Base-by-base conservation (phyloP, 164 flowering plant genomes). In the Santalum album region DNA sequence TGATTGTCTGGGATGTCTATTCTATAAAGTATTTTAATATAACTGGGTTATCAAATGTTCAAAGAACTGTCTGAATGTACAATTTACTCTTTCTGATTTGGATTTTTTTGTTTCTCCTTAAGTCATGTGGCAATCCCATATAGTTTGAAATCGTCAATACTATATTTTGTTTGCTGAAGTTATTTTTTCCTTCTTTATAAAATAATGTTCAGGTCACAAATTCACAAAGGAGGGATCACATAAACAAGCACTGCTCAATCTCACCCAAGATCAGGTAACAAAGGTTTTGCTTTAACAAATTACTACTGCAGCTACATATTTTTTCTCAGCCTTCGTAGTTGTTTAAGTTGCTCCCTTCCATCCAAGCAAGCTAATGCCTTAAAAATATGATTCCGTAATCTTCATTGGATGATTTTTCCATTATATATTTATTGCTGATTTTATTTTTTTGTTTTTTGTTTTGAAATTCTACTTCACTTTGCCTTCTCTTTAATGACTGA, bases 191-290 rank as follows among this genome's bases (percentile, higher is more conserved):
- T 19, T n/a, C 9, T 55, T n/a, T 29, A 1, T 53, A 25, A 1
- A 12, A 40, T 44, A n/a, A 45, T 25, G 32, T 60, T 55, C 62
- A 84, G 87, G 80, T 58, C 92, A 80, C 56, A 80, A 67, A 55
- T 60, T 74, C 56, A 80, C 78, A 35, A 82, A 75, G 60, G 86
- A 80, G 67, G 86, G 75, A 58, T 61, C 82, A 35, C 69, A 73
- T 38, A 79, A 72, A 59, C 76, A 82, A 29, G 85, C 92, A 17
- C 67, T 71, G 73, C 78, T 85, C 40, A 82, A 80, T 66, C 81
- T 85, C 38, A 72, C 73, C 38, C 63, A 63, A 44, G 73, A 70
- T 36, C 69, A 34, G 6, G 53, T 25, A 15, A 25, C 35, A 0
- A 50, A 72, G 73, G 75, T 78, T 51, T 49, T 47, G 21, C 39